These are phyloP conservation scores for Phaeodactylum tricornutum DNA, from an alignment of 108 stramenopile genomes.

Conservation along the genomic window DNA sequence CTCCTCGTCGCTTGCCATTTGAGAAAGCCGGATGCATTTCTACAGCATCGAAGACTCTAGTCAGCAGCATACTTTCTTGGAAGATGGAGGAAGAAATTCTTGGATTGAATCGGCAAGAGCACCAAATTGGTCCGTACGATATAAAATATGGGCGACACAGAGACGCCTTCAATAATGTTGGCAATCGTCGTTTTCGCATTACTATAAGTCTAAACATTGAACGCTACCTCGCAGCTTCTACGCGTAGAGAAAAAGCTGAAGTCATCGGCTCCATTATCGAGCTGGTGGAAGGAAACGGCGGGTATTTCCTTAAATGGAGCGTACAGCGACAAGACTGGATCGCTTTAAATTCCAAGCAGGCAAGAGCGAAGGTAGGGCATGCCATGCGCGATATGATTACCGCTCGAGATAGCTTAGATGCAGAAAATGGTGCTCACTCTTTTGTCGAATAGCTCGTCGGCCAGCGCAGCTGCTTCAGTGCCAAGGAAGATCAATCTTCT, in stretches of 20 bases:
- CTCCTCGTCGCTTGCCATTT: no score
- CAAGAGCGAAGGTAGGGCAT: slow-evolving; percentile 22
- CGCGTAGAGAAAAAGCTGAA: slow-evolving; percentile 9
- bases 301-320: not conserved
- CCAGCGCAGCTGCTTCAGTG: no score
- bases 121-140: slow-evolving; percentile 21
- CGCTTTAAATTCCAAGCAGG: slow-evolving; percentile 9
- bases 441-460: no score
- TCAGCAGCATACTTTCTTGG: no score
- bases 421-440: no score
- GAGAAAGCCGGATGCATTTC: no score
- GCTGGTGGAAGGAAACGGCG: slow-evolving; percentile 4
- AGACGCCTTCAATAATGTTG: slow-evolving; percentile 18
- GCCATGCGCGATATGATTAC: slow-evolving; percentile 18
- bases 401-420: not conserved
- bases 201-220: slow-evolving; percentile 14
- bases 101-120: no score
- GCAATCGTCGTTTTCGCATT: slow-evolving; percentile 27
- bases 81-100: no score
- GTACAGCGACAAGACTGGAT: not conserved
- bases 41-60: no score
- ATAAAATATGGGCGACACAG: slow-evolving; percentile 20
- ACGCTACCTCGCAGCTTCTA: slow-evolving; percentile 11
- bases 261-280: slow-evolving; percentile 18
- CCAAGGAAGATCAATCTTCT: no score